These are phyloP conservation scores for Trypanosoma vivax DNA, from an alignment of 208 protist genomes.

Conservation along the genomic window DNA sequence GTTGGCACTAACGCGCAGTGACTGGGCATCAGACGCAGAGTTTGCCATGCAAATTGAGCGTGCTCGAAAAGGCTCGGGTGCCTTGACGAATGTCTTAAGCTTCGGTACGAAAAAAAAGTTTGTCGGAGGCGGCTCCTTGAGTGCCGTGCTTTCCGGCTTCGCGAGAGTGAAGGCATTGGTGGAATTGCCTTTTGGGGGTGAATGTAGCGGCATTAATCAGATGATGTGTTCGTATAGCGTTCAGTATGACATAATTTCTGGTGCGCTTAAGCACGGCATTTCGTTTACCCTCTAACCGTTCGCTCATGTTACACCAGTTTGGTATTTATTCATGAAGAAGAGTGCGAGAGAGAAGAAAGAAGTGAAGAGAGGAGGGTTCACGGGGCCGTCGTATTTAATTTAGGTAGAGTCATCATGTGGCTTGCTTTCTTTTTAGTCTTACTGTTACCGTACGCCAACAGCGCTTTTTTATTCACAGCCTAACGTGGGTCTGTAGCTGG, in stretches of 20 bases:
- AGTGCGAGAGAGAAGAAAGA: slow-evolving; percentile 1
- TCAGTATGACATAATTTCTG: slow-evolving; percentile 75
- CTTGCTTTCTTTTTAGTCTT: too few relatives aligned
- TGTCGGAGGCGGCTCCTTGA: slow-evolving; percentile 59
- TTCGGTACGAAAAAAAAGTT: slow-evolving; percentile 63
- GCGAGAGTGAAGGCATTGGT: slow-evolving; percentile 53
- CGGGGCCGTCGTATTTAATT: too few relatives aligned
- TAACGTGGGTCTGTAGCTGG: too few relatives aligned
- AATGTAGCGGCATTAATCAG: slow-evolving; percentile 63
- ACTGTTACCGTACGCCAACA: too few relatives aligned
- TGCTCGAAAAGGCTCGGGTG: slow-evolving; percentile 48
- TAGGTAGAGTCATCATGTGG: too few relatives aligned
- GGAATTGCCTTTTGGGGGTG: slow-evolving; percentile 80
- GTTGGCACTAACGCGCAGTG: slow-evolving; percentile 42
- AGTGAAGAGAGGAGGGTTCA: too few relatives aligned
- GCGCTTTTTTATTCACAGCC: too few relatives aligned
- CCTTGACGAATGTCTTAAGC: slow-evolving; percentile 57
- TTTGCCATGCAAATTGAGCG: slow-evolving; percentile 73
- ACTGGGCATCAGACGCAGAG: slow-evolving; percentile 70
- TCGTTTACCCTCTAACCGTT: slow-evolving; percentile 55
- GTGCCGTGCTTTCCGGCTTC: slow-evolving; percentile 50
- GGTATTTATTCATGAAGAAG: too few relatives aligned
- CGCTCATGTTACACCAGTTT: too few relatives aligned
- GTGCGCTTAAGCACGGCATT: slow-evolving; percentile 72
- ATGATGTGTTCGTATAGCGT: slow-evolving; percentile 52